These are phyloP conservation scores for Ulmus americana DNA, from an alignment of 331 rosid species.

Conservation along the genomic window DNA sequence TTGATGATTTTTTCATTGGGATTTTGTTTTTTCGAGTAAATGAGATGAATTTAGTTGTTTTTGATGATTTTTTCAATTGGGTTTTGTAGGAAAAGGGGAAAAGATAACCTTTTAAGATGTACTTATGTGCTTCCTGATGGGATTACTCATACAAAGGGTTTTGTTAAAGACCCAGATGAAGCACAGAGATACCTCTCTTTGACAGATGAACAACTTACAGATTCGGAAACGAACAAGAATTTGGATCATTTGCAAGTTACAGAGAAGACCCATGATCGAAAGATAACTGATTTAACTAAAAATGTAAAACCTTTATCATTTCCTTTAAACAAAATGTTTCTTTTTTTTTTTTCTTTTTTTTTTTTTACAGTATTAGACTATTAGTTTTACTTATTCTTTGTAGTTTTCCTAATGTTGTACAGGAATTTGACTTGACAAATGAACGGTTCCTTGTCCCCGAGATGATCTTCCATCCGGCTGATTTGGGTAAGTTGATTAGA, in stretches of 20 bases:
- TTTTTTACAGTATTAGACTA: neutral
- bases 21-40: too few species aligned
- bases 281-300: conserved; percentile 64
- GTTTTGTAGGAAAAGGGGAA: conserved; percentile 47
- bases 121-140: conserved; percentile 93
- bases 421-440: conserved; percentile 92
- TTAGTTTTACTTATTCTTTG: neutral
- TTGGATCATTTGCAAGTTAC: conserved; percentile 25
- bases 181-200: conserved; percentile 48
- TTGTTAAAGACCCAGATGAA: conserved; percentile 63
- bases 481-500: conserved; percentile 54
- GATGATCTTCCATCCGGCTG: conserved; percentile 94
- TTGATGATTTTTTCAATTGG: neutral
- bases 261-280: conserved; percentile 38
- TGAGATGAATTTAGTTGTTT: neutral
- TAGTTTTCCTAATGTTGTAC: conserved; percentile 17
- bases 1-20: too few species aligned
- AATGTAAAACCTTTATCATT: conserved; percentile 37
- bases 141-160: conserved; percentile 58
- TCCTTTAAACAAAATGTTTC: conserved; percentile 1
- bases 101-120: conserved; percentile 58
- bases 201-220: conserved; percentile 26
- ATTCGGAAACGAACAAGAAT: conserved; percentile 23
- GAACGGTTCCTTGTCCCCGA: conserved; percentile 95
- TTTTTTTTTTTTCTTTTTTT: neutral